Base-by-base conservation (phyloP, 768 basidiomycete genomes). In the Boletus rubropictus region DNA sequence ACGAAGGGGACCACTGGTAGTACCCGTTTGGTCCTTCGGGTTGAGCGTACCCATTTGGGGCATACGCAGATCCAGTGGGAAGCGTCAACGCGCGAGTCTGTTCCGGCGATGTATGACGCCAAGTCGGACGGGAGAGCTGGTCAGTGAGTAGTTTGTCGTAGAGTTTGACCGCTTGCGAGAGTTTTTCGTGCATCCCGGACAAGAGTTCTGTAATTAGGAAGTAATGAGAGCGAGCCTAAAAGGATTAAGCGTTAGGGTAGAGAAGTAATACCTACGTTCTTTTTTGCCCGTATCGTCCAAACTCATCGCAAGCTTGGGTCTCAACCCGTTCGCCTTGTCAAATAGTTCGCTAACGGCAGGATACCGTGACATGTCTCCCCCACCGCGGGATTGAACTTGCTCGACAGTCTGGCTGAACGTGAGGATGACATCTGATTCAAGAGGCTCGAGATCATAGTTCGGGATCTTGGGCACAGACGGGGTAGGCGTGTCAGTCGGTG, bases 321-420 rank as follows among this genome's bases (percentile, higher is more conserved):
- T 70, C 50, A 91, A 60, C 18, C 76, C 74, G 50, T 76, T 86
- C 12, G 92, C 90, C 57, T 86, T 87, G 50, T 92, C 86, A 57
- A 86, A 91, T 29, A 96, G 61, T 58, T 90, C 86, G 39, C 81
- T 84, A 2, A 92, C 87, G 18, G 84, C 88, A 7, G 89, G 89
- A 65, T 88, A 91, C 46, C 84, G 75, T 3, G 84, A 77, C 50
- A 94, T 73, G 65, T 93, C 89, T 17, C 79, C 70, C 10, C 83
- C 84, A 0, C 89, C 86, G 57, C 84, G 84, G 0, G 83, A 76
- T 44, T 86, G 81, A 4, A 88, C 82, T 53, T 89, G 86, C 48
- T 91, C 89, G 21, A 97, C 77, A 0, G 89, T 89, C 64, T 96
- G 91, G 53, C 82, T 87, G 67, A 98, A 97, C 0, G 89, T 89